Conservation (phyloP, 2,329 filamentous ascomycete genomes). For the Aspergillus brunneoviolaceus region DNA sequence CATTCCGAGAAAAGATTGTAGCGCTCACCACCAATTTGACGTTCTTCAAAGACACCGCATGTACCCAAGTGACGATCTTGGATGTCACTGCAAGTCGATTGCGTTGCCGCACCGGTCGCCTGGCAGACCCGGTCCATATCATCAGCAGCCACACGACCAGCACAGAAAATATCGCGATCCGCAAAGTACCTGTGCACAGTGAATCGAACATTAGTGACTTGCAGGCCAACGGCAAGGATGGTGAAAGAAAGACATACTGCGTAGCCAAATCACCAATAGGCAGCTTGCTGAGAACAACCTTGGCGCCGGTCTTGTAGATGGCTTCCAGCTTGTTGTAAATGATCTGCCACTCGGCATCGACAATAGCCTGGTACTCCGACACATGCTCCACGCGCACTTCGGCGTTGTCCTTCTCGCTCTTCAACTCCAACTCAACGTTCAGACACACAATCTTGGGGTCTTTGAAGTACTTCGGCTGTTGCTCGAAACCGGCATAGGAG, state of each 20-base stretch:
- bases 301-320: constrained; percentile 87
- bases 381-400: constrained; percentile 98
- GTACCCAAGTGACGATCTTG: constrained; percentile 83
- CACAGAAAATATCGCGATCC: constrained; percentile 97
- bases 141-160: constrained; percentile 83
- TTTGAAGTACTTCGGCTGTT: constrained; percentile 93
- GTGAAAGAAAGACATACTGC: constrained; percentile 54
- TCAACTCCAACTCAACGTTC: constrained; percentile 96
- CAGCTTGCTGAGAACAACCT: constrained; percentile 95
- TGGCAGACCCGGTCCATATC: constrained; percentile 96
- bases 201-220: constrained; percentile 1
- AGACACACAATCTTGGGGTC: constrained; percentile 96
- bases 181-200: constrained; percentile 68
- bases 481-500: constrained; percentile 97
- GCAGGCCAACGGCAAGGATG: neutral
- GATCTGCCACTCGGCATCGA: constrained; percentile 99
- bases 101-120: constrained; percentile 85
- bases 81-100: constrained; percentile 97
- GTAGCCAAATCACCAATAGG: constrained; percentile 97
- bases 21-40: constrained; percentile 93
- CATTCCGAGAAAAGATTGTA: constrained; percentile 99
- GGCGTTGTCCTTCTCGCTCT: constrained; percentile 98
- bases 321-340: constrained; percentile 99
- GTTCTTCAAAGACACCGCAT: constrained; percentile 88
- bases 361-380: constrained; percentile 98